Evolutionary conservation across 805 yeast genomes (phyloP), one percentile per base, ranked within the genome.

Genomic region (Suhomyces prunicola): DNA sequence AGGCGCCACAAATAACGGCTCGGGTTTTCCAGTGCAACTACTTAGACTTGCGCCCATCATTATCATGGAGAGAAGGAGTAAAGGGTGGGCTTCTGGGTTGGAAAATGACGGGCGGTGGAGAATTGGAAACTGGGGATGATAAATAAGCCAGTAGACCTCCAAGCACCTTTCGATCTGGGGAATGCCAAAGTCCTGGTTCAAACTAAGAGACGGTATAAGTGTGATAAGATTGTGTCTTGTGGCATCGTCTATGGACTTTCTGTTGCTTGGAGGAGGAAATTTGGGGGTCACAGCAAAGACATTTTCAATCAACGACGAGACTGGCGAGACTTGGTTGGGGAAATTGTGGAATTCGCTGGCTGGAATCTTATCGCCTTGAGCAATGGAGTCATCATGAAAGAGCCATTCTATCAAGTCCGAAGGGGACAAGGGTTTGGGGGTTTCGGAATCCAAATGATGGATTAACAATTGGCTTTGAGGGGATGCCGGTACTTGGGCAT

Each of bases 391-490:
- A 26, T 64, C 63, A 35, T 63, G 63, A 42, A 67, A 67, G 1
- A 68, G 54, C 72, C 70, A 68, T 45, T 68, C 72, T 19, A 67
- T 66, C 50, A 68, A 54, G 45, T 68, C 69, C 3, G 69, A 60
- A 0, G 72, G 71, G 2, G 70, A 65, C 9, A 64, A 50, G 6
- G 58, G 53, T 51, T 50, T 50, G 2, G 31, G 46, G 29, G 31
- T 23, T 10, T 17, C 24, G 7, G 42, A 19, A 39, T 15, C 42
- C 42, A 39, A 17, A 3, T 17, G 23, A 7, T 39, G 42, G 5
- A 39, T 39, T 10, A 39, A 39, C 19, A 36, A 36, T 36, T 36
- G 42, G n/a, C n/a, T 24, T 17, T 42, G 46, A 7, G 46, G 46
- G 1, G 27, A 23, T 24, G 19, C 19, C 19, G 13, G 46, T 13